Evolutionary conservation across 2,329 filamentous ascomycete species (phyloP).

Genomic region (Ploettnerulaceae sp.): DNA sequence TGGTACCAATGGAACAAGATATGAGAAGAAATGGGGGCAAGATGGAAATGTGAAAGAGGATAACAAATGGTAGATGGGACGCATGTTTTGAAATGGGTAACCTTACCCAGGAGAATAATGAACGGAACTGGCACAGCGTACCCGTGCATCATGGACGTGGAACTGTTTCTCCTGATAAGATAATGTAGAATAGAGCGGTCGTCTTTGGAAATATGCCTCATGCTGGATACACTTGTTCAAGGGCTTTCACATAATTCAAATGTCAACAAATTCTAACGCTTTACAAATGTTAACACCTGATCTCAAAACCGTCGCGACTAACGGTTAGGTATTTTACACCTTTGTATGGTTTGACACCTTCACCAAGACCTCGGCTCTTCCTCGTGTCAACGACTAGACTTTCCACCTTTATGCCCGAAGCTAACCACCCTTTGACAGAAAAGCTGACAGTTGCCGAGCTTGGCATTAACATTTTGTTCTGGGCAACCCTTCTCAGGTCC

Average conservation of each 20-base stretch:
- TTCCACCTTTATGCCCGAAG: conserved; percentile 63
- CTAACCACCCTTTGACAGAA: conserved; percentile 62
- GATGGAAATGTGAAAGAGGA: too few species aligned
- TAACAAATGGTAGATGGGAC: too few species aligned
- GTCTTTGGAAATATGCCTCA: background rate
- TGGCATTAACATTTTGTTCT: conserved; percentile 75
- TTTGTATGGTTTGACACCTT: conserved; percentile 91
- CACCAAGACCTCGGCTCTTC: conserved; percentile 79
- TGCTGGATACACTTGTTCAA: too few species aligned
- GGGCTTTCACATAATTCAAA: background rate
- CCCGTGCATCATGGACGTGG: too few species aligned
- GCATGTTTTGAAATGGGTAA: too few species aligned
- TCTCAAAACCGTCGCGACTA: conserved; percentile 60
- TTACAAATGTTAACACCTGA: conserved; percentile 44
- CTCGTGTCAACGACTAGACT: conserved; percentile 66
- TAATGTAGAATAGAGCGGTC: background rate
- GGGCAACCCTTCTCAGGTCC: conserved; percentile 54
- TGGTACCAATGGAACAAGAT: background rate
- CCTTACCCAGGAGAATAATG: too few species aligned
- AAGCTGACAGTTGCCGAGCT: conserved; percentile 71
- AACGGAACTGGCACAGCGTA: too few species aligned
- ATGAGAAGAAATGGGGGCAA: background rate
- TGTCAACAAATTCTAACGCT: background rate
- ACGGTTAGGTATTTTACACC: conserved; percentile 94
- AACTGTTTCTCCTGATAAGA: background rate